Evolutionary conservation across 2,329 filamentous ascomycete genomes (phyloP).

Genomic region (Waltergamsia citrina): DNA sequence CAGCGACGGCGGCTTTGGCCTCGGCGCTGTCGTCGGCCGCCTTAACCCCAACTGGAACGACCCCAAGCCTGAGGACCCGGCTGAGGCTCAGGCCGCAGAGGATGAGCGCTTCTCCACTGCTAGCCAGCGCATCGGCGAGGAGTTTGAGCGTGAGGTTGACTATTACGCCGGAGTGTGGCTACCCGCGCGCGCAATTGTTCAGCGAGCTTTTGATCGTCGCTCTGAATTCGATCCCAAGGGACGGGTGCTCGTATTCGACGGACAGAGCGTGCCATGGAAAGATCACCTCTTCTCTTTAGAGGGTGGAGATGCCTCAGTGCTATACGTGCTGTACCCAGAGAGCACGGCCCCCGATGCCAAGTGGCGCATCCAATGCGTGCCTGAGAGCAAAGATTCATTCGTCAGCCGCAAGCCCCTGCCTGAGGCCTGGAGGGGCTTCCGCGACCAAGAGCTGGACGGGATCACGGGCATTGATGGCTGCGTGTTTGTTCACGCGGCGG

Average conservation of each 20-base stretch:
- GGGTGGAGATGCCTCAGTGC: slow-evolving; percentile 35
- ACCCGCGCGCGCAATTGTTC: slow-evolving; percentile 73
- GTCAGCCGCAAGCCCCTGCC: slow-evolving; percentile 86
- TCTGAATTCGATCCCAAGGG: slow-evolving; percentile 61
- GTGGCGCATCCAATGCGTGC: slow-evolving; percentile 93
- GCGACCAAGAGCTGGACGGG: slow-evolving; percentile 75
- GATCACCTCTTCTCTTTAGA: slow-evolving; percentile 91
- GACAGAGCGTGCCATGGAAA: slow-evolving; percentile 64
- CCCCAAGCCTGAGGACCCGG: slow-evolving; percentile 48
- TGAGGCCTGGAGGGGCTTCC: slow-evolving; percentile 82
- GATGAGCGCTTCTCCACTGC: slow-evolving; percentile 72
- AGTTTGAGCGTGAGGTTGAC: slow-evolving; percentile 74
- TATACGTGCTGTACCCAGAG: slow-evolving; percentile 91
- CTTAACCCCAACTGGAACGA: slow-evolving; percentile 80
- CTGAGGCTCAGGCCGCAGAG: slow-evolving; percentile 67
- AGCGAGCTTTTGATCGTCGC: slow-evolving; percentile 63
- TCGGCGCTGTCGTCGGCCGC: slow-evolving; percentile 74
- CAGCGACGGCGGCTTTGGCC: slow-evolving; percentile 70
- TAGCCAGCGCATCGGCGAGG: slow-evolving; percentile 76
- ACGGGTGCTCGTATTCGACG: slow-evolving; percentile 70
- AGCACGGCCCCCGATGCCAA: slow-evolving; percentile 62
- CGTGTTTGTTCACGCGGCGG: slow-evolving; percentile 88
- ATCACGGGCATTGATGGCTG: slow-evolving; percentile 61
- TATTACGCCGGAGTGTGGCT: slow-evolving; percentile 74
- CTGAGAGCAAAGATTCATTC: slow-evolving; percentile 75